These are phyloP conservation scores for Colletotrichum sp. DNA, from an alignment of 2,329 filamentous ascomycete genomes.

Conservation along the genomic window DNA sequence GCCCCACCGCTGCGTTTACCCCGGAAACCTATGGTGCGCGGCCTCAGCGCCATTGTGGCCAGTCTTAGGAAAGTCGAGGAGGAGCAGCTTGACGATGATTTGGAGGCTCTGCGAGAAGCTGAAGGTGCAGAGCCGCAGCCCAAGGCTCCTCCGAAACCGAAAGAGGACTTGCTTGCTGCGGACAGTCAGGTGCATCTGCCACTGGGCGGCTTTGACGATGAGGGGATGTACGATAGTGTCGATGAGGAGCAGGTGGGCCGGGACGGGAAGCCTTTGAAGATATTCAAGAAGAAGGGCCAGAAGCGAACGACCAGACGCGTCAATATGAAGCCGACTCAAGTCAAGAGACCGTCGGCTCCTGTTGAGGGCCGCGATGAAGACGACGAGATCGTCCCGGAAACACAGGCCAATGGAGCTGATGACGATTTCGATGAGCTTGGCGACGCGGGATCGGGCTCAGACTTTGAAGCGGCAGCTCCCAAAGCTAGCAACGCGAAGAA, in stretches of 20 bases:
- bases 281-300: slow-evolving; percentile 84
- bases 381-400: slow-evolving; percentile 43
- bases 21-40: slow-evolving; percentile 67
- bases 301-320: slow-evolving; percentile 77
- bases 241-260: slow-evolving; percentile 55
- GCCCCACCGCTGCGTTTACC: slow-evolving; percentile 58
- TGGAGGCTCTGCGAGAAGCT: slow-evolving; percentile 75
- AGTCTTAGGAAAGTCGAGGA: slow-evolving; percentile 74
- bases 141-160: slow-evolving; percentile 24
- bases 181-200: slow-evolving; percentile 50
- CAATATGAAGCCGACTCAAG: slow-evolving; percentile 64
- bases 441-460: slow-evolving; percentile 39
- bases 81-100: slow-evolving; percentile 70
- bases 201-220: slow-evolving; percentile 69
- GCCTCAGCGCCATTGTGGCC: slow-evolving; percentile 76
- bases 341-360: slow-evolving; percentile 48
- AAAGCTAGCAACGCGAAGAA: slow-evolving; percentile 27
- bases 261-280: slow-evolving; percentile 63
- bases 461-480: slow-evolving; percentile 31
- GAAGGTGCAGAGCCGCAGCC: slow-evolving; percentile 53
- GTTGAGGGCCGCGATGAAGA: slow-evolving; percentile 34
- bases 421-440: slow-evolving; percentile 29
- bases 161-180: slow-evolving; percentile 43
- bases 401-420: slow-evolving; percentile 33
- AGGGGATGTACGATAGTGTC: slow-evolving; percentile 60